A percentile compares a stretch with the other conserved stretches of the same genome.
These are phyloP conservation scores for Fusarium torulosum DNA, from an alignment of 2,329 filamentous ascomycete species.

Conservation along the genomic window DNA sequence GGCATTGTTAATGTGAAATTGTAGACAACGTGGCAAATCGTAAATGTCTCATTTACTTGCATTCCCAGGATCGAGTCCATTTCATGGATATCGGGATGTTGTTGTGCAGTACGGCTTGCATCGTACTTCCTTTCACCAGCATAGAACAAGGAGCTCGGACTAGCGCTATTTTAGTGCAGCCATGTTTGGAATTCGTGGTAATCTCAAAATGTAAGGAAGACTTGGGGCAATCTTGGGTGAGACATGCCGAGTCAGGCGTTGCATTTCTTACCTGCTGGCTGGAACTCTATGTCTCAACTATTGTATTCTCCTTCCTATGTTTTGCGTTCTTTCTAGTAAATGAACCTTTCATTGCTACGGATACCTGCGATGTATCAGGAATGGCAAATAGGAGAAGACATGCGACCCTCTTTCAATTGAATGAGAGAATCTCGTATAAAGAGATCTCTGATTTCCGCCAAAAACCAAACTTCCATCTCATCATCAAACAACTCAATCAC, in stretches of 20 bases:
- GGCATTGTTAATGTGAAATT: too few species aligned
- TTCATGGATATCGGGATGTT: too few species aligned
- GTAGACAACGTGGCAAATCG: too few species aligned
- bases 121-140: too few species aligned
- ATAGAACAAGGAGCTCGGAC: accelerated
- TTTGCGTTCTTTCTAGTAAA: slow-evolving; percentile 13
- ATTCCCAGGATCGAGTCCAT: too few species aligned
- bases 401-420: not conserved
- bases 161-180: not conserved
- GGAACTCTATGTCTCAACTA: slow-evolving; percentile 35
- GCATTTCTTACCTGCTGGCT: slow-evolving; percentile 31
- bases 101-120: too few species aligned
- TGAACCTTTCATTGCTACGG: not conserved
- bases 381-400: not conserved
- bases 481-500: slow-evolving; percentile 38
- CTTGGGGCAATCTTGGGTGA: slow-evolving; percentile 19
- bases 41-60: too few species aligned
- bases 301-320: not conserved
- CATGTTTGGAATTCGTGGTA: slow-evolving; percentile 36
- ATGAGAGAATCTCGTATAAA: slow-evolving; percentile 42
- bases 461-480: slow-evolving; percentile 21
- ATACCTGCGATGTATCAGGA: not conserved
- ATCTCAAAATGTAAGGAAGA: slow-evolving; percentile 21
- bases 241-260: slow-evolving; percentile 31
- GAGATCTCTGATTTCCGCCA: slow-evolving; percentile 27